A percentile compares a stretch with the other conserved stretches of the same genome.
Conservation (phyloP, 371 early-diverging fungal species). For the Chytridiales sp. region DNA sequence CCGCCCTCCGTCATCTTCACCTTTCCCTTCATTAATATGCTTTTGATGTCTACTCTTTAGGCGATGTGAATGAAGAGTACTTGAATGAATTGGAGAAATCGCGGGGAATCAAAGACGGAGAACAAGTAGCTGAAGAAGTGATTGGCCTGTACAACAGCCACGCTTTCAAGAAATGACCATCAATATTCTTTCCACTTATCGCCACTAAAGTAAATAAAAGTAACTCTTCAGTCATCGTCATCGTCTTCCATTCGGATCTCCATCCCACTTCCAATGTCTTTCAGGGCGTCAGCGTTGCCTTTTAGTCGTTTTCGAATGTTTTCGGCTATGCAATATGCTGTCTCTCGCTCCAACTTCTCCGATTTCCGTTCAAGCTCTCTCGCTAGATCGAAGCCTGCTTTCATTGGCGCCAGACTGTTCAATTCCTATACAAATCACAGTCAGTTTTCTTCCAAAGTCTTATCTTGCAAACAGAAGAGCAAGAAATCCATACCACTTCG, state of each 20-base stretch:
- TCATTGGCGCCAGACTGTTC: conserved; percentile 22
- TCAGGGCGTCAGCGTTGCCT: conserved; percentile 1
- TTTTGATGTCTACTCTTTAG: conserved; percentile 10
- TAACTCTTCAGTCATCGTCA: conserved; percentile 6
- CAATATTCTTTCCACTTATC: background rate
- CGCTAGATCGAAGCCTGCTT: conserved; percentile 33
- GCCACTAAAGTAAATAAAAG: background rate
- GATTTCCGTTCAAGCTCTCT: conserved; percentile 20
- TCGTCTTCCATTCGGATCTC: too few relatives aligned
- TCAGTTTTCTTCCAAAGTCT: too few relatives aligned
- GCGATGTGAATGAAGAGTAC: conserved; percentile 79
- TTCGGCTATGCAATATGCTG: conserved; percentile 27
- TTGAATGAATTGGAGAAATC: conserved; percentile 47
- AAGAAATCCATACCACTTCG: conserved; percentile 6
- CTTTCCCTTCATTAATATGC: background rate
- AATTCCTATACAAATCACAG: conserved; percentile 25
- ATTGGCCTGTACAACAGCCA: conserved; percentile 29
- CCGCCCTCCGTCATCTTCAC: background rate
- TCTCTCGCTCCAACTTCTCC: conserved; percentile 23
- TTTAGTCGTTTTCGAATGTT: conserved; percentile 26
- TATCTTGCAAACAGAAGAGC: background rate
- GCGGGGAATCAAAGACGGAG: conserved; percentile 18
- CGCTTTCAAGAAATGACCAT: conserved; percentile 29
- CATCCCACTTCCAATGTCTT: conserved; percentile 21
- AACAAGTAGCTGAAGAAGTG: conserved; percentile 24